Percentiles rank a stretch among this genome's conserved stretches.
Evolutionary conservation across 495 filamentous ascomycete genomes (phyloP).

Genomic region (Astrothelium subdiscretum): DNA sequence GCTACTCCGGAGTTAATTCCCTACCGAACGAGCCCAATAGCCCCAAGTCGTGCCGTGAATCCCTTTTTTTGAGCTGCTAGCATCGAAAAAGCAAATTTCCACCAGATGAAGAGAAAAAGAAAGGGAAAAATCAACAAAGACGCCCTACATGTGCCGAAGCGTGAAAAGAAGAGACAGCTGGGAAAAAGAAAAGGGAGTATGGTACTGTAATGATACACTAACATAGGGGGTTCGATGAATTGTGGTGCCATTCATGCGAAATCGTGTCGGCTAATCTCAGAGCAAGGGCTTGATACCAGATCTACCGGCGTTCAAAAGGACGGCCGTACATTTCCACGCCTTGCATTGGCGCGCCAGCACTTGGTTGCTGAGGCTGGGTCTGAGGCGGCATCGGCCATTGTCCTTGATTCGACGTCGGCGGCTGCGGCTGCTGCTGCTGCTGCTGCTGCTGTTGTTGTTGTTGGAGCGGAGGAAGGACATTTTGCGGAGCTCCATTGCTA

Average conservation of each 20-base stretch:
- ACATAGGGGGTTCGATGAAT: neutral
- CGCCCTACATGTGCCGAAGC: neutral
- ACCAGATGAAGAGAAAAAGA: neutral
- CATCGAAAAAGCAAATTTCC: neutral
- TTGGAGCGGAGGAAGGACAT: constrained; percentile 3
- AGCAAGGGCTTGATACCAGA: neutral
- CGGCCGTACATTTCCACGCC: neutral
- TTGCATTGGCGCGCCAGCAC: neutral
- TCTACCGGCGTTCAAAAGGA: neutral
- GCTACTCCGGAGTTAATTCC: neutral
- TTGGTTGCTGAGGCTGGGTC: neutral
- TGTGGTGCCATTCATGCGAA: neutral
- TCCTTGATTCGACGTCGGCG: neutral
- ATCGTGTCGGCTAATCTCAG: neutral
- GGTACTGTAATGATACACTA: neutral
- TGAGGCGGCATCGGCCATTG: neutral
- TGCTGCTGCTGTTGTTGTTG: neutral
- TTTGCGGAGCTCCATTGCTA: neutral
- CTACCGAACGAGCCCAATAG: neutral
- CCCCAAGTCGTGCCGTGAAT: neutral
- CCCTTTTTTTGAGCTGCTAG: neutral
- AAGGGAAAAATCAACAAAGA: neutral
- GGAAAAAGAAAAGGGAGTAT: neutral
- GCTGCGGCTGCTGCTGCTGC: constrained; percentile 2
- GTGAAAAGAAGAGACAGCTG: neutral